Percentiles rank a stretch among this genome's conserved stretches.
Conservation (phyloP, 345 rosid species). For the Fremontodendron californicum region DNA sequence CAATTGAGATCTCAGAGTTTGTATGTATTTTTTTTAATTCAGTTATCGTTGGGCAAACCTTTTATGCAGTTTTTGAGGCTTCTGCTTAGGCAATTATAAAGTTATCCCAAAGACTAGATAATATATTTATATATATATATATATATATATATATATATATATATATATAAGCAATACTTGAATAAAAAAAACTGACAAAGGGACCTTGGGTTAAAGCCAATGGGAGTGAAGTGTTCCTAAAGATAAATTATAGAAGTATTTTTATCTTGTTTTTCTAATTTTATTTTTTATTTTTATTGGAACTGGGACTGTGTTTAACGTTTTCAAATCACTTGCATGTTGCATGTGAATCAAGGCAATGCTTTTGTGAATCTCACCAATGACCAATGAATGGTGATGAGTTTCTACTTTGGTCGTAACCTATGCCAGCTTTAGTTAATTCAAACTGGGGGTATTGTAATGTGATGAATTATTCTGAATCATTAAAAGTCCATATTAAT, state of each 20-base stretch:
- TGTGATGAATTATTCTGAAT: too few relatives aligned
- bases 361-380: background rate
- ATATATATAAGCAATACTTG: slow-evolving; percentile 31
- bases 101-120: slow-evolving; percentile 21
- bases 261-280: background rate
- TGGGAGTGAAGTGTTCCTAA: slow-evolving; percentile 15
- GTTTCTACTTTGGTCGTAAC: background rate
- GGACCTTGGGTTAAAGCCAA: slow-evolving; percentile 31
- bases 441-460: background rate
- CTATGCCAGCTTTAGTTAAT: too few relatives aligned
- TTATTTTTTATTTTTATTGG: background rate
- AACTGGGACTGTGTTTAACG: background rate
- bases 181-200: slow-evolving; percentile 29
- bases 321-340: background rate
- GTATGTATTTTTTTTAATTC: slow-evolving; percentile 21
- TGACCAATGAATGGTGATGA: background rate
- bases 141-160: too few relatives aligned
- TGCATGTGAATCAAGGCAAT: background rate
- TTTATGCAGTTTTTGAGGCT: slow-evolving; percentile 29
- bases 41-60: slow-evolving; percentile 16
- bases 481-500: too few relatives aligned
- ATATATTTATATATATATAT: too few relatives aligned
- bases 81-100: slow-evolving; percentile 19
- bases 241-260: slow-evolving; percentile 6
- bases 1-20: slow-evolving; percentile 23